phyloP scores from a whole-genome alignment of 2,329 filamentous ascomycete genomes.

The Epichloe aotearoae region DNA sequence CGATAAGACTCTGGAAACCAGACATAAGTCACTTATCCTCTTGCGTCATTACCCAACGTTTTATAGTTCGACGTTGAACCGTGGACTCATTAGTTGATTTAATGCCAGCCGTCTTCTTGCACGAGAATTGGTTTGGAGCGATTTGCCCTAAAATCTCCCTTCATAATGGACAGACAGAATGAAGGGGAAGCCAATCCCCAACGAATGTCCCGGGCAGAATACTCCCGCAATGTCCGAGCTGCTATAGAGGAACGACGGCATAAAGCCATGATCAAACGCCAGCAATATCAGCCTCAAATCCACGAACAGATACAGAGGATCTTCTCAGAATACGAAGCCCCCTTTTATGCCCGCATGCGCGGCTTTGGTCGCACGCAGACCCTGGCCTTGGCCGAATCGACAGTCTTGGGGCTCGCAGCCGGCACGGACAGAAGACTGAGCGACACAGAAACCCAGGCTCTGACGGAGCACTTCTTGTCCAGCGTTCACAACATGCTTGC shows the following conservation, averaged over 20 bases:
- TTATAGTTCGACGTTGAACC: neutral
- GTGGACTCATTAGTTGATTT: neutral
- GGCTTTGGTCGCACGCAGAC: constrained; percentile 16
- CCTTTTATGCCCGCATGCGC: constrained; percentile 18
- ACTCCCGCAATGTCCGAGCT: constrained; percentile 13
- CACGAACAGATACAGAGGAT: constrained; percentile 19
- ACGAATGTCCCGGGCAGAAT: constrained; percentile 10
- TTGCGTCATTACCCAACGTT: constrained; percentile 6
- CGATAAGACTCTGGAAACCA: neutral
- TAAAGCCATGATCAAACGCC: constrained; percentile 14
- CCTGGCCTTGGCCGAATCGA: constrained; percentile 15
- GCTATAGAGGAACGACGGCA: constrained; percentile 22
- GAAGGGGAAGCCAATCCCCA: constrained; percentile 15
- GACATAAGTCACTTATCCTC: constrained; percentile 9
- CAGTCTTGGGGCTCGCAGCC: constrained; percentile 16
- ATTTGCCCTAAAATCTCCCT: neutral
- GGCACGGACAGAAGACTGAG: constrained; percentile 18
- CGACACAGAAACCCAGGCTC: constrained; percentile 23
- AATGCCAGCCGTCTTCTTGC: neutral
- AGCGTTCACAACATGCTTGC: constrained; percentile 19
- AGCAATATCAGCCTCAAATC: constrained; percentile 17
- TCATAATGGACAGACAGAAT: constrained; percentile 9
- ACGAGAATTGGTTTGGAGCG: neutral
- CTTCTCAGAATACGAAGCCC: constrained; percentile 20
- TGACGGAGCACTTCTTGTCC: constrained; percentile 20